Evolutionary conservation across 2,329 filamentous ascomycete genomes (phyloP).

Genomic region (Falciphora oryzae): DNA sequence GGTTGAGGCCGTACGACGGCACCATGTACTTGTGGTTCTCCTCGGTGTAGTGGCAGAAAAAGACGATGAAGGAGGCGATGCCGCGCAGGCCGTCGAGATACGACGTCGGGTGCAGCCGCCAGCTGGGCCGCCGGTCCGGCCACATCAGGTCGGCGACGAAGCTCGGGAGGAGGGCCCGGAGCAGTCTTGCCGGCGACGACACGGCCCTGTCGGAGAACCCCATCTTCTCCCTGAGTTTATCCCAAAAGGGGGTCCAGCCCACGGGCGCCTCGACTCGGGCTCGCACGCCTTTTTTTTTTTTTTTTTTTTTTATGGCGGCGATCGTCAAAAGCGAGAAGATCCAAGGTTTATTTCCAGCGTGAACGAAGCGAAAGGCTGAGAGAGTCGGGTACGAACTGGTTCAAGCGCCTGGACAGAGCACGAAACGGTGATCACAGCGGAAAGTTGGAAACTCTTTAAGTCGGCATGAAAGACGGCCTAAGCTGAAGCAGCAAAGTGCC

Average conservation of each 20-base stretch:
- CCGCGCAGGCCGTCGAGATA: slow-evolving; percentile 46
- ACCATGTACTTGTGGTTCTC: slow-evolving; percentile 30
- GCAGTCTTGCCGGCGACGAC: background rate
- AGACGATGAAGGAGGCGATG: slow-evolving; percentile 41
- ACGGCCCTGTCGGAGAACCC: background rate
- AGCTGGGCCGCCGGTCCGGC: slow-evolving; percentile 23
- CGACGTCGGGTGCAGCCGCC: slow-evolving; percentile 33
- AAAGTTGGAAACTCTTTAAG: background rate
- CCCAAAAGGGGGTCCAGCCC: no score
- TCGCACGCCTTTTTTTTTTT: background rate
- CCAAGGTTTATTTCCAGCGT: background rate
- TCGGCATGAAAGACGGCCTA: background rate
- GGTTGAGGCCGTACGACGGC: slow-evolving; percentile 31
- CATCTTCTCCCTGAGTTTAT: background rate
- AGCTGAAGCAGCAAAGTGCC: background rate
- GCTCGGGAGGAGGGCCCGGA: slow-evolving; percentile 24
- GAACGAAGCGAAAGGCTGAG: background rate
- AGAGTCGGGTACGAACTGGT: background rate
- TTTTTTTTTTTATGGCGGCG: background rate
- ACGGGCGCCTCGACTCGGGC: background rate
- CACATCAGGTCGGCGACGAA: slow-evolving; percentile 27
- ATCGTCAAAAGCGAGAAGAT: background rate
- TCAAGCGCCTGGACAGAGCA: no score
- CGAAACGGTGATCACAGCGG: background rate
- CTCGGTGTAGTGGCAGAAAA: slow-evolving; percentile 41